Percentiles rank a stretch among this genome's conserved stretches.
phyloP scores from a whole-genome alignment of 2,329 filamentous ascomycete genomes.

The Xylaria sp. region DNA sequence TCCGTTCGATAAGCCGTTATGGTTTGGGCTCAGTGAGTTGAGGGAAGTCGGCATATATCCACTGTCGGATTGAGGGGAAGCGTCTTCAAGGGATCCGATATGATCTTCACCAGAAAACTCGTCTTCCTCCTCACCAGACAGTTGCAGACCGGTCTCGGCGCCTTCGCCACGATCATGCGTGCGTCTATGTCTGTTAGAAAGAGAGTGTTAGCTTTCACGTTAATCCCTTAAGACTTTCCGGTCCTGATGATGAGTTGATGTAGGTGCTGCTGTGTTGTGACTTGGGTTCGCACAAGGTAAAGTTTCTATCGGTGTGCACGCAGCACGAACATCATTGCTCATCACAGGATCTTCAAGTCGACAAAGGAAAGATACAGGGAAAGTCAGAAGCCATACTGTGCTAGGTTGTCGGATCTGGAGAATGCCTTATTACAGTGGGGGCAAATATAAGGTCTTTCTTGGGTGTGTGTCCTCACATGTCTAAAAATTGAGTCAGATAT shows the following conservation, averaged over 20 bases:
- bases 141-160: constrained; percentile 66
- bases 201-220: constrained; percentile 51
- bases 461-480: constrained; percentile 98
- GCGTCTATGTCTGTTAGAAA: constrained; percentile 80
- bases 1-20: constrained; percentile 45
- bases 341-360: constrained; percentile 53
- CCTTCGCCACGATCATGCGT: constrained; percentile 74
- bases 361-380: constrained; percentile 54
- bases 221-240: constrained; percentile 40
- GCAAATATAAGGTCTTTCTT: constrained; percentile 98
- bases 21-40: constrained; percentile 55
- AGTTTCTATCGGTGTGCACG: constrained; percentile 47
- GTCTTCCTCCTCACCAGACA: constrained; percentile 87
- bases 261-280: constrained; percentile 53
- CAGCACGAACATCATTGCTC: constrained; percentile 56
- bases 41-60: constrained; percentile 69
- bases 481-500: constrained; percentile 69
- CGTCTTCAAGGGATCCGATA: constrained; percentile 81
- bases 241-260: constrained; percentile 49
- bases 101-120: constrained; percentile 86
- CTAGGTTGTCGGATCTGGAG: constrained; percentile 97
- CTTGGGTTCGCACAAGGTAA: constrained; percentile 45
- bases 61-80: constrained; percentile 77
- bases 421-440: constrained; percentile 99
- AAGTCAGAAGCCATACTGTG: constrained; percentile 76